These are phyloP conservation scores for Pichia sp. DNA, from an alignment of 1,139 yeast genomes.

Conservation along the genomic window DNA sequence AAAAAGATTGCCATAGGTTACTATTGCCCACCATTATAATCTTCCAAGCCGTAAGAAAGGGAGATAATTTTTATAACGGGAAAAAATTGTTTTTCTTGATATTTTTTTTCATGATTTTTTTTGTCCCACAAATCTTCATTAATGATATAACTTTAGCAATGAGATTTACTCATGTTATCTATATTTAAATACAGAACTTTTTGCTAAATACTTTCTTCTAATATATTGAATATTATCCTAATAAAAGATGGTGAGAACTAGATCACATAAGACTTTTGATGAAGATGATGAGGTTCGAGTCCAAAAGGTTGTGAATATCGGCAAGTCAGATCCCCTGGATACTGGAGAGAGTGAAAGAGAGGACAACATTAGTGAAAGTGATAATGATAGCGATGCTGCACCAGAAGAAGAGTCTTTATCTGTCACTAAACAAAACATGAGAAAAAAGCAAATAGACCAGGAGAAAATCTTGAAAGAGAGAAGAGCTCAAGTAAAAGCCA, in stretches of 20 bases:
- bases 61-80: not conserved
- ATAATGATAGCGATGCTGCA: constrained; percentile 29
- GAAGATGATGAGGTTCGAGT: constrained; percentile 2
- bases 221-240: not conserved
- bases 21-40: too few species aligned
- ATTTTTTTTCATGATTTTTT: not conserved
- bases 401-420: constrained; percentile 31
- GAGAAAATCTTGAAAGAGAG: constrained; percentile 33
- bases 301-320: not conserved
- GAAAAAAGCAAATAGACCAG: constrained; percentile 37
- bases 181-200: not conserved
- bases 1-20: too few species aligned
- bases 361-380: constrained; percentile 7
- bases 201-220: not conserved
- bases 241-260: constrained; percentile 10
- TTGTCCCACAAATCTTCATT: not conserved
- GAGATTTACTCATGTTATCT: not conserved
- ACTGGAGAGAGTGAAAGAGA: constrained; percentile 9
- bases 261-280: constrained; percentile 13
- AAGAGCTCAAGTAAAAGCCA: constrained; percentile 37
- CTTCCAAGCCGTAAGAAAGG: not conserved
- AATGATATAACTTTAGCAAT: not conserved
- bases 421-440: constrained; percentile 21
- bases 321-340: not conserved
- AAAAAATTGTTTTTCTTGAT: not conserved